Base-by-base conservation (phyloP, 2,329 filamentous ascomycete species). In the Neonectria punicea region DNA sequence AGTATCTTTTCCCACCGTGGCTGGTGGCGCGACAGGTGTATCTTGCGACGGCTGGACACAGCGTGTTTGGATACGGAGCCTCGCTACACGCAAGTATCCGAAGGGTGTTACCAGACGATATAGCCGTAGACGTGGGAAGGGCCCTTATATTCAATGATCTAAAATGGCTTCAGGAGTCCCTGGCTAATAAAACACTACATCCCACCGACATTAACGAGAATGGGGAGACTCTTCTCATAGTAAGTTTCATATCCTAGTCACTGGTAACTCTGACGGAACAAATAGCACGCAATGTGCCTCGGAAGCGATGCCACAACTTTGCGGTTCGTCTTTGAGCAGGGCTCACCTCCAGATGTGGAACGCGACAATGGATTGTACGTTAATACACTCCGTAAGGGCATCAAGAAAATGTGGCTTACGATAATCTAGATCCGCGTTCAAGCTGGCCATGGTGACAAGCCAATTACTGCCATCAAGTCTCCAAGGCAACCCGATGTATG, bases 71-170 rank as follows among this genome's bases (percentile, higher is more conserved):
- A 46, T 22, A 22, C 20, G 43, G 43, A 22, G 43, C 43, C 5
- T 11, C 43, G 13, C 18, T 46, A 2, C 43, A 46, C 1, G 7
- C 18, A 22, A 46, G 11, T 5, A 46, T 46, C 18, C 43, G 18
- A 4, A 46, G 43, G 11, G 43, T 46, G 5, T 7, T 46, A 11
- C 18, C 18, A 9, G 10, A 14, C 43, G 3, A 14, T 13, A 2
- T 3, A 14, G 43, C 43, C 43, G 3, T 7, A 3, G 0, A 6
- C 3, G 18, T 20, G 18, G 1, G 2, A 7, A 5, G 1, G 18
- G 43, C 43, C 43, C 13, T 46, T 22, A 7, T 1, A 9, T 5
- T 10, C 2, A 46, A 46, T 11, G 18, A 46, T 46, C 0, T 22
- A 8, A 10, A 14, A 6, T 46, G 43, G 43, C 18, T 46, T 3